A percentile compares a stretch with the other conserved stretches of the same genome.
Evolutionary conservation across 345 rosid species (phyloP).

Genomic region (Abelmoschus esculentus): DNA sequence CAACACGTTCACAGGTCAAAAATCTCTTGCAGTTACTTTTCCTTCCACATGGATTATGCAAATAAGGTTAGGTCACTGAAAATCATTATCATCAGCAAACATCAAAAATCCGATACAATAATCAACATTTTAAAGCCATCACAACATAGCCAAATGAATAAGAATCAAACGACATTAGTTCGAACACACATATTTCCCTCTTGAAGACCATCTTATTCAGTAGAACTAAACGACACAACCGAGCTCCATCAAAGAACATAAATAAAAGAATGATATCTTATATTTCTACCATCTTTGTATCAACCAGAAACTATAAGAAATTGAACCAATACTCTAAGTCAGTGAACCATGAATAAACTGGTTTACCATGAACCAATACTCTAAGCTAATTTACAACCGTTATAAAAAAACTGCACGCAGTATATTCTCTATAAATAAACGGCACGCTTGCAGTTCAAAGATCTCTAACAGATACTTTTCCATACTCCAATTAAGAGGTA

Average conservation of each 20-base stretch:
- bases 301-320: background rate
- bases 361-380: too few relatives aligned
- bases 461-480: background rate
- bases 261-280: too few relatives aligned
- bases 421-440: background rate
- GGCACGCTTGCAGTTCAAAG: background rate
- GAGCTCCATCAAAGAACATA: background rate
- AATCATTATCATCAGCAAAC: background rate
- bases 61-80: background rate
- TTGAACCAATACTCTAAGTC: background rate
- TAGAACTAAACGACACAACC: background rate
- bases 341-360: too few relatives aligned
- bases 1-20: background rate
- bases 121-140: background rate
- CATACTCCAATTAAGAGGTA: too few relatives aligned
- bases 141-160: background rate
- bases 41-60: background rate
- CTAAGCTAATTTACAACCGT: too few relatives aligned
- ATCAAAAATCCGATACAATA: background rate
- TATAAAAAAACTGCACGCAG: too few relatives aligned
- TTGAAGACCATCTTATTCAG: slow-evolving; percentile 1
- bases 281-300: background rate
- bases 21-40: background rate
- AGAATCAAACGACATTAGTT: background rate
- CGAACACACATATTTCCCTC: background rate